Percentiles rank a stretch among this genome's conserved stretches.
Conservation (phyloP, 2,329 filamentous ascomycete species). For the Hysterium pulicare region DNA sequence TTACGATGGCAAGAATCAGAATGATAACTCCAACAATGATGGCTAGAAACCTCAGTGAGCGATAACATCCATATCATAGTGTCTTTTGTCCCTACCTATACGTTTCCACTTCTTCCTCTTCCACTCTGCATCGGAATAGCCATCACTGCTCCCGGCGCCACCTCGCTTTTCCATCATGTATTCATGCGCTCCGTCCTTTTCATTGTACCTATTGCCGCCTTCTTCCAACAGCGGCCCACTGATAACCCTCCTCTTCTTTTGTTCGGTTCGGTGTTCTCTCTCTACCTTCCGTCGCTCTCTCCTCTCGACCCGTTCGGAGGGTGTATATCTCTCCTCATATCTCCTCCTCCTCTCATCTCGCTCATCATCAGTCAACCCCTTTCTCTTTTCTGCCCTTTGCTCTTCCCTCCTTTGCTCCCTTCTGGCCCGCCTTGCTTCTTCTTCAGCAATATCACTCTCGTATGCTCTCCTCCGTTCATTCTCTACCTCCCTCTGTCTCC, state of each 20-base stretch:
- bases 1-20: slow-evolving; percentile 44
- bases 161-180: slow-evolving; percentile 41
- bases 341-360: slow-evolving; percentile 26
- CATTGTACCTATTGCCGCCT: slow-evolving; percentile 29
- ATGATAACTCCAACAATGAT: slow-evolving; percentile 40
- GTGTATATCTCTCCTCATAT: slow-evolving; percentile 33
- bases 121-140: slow-evolving; percentile 38
- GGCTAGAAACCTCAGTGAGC: slow-evolving; percentile 16
- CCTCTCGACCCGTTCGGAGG: slow-evolving; percentile 36
- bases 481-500: slow-evolving; percentile 16
- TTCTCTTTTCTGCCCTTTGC: slow-evolving; percentile 21
- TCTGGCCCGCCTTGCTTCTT: slow-evolving; percentile 43
- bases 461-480: slow-evolving; percentile 22
- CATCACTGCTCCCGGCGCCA: slow-evolving; percentile 28
- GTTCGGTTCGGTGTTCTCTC: slow-evolving; percentile 26
- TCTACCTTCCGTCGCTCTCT: slow-evolving; percentile 41
- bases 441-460: slow-evolving; percentile 19
- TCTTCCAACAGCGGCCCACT: slow-evolving; percentile 49
- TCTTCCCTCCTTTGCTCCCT: slow-evolving; percentile 21
- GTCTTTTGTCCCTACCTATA: slow-evolving; percentile 52
- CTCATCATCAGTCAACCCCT: slow-evolving; percentile 28
- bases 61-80: too few relatives aligned
- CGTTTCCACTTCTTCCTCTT: slow-evolving; percentile 48
- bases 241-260: slow-evolving; percentile 41
- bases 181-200: slow-evolving; percentile 41